Conservation (phyloP, 2,329 filamentous ascomycete genomes). For the Epichloe bromicola region DNA sequence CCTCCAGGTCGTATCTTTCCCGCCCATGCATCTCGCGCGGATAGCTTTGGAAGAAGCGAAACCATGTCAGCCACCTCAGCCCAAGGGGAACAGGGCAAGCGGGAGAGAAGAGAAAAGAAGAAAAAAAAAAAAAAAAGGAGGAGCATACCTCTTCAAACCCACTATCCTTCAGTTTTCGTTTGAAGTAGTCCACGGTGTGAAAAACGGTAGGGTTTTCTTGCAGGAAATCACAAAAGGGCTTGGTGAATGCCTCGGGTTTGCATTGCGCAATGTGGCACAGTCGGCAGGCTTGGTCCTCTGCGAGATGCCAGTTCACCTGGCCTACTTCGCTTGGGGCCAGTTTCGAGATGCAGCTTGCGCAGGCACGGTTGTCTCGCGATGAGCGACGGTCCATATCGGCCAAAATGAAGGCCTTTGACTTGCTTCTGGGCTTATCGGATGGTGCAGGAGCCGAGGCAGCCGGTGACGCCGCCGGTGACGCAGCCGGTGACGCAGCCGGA, state of each 20-base stretch:
- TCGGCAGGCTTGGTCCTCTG: constrained; percentile 16
- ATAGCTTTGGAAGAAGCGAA: constrained; percentile 36
- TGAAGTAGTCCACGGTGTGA: constrained; percentile 73
- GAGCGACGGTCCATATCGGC: constrained; percentile 27
- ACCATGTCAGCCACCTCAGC: not conserved
- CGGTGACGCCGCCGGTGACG: constrained; percentile 13
- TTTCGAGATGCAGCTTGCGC: constrained; percentile 25
- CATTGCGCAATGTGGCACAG: constrained; percentile 26
- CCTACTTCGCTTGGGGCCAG: constrained; percentile 16
- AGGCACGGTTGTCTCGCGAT: constrained; percentile 21
- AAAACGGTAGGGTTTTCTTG: constrained; percentile 86
- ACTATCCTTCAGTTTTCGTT: constrained; percentile 52
- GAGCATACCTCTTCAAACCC: constrained; percentile 57
- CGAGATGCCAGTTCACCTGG: constrained; percentile 20
- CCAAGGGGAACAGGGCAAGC: not conserved
- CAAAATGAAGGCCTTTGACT: constrained; percentile 34
- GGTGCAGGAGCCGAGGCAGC: constrained; percentile 2
- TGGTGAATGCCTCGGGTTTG: constrained; percentile 54
- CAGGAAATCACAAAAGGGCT: constrained; percentile 81
- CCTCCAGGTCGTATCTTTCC: constrained; percentile 61
- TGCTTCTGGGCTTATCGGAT: constrained; percentile 1
- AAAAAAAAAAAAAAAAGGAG: not conserved
- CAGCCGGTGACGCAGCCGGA: constrained; percentile 15
- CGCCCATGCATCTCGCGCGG: constrained; percentile 66
- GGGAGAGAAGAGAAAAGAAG: not conserved